Percentiles rank a stretch among this genome's conserved stretches.
Conservation (phyloP, 805 yeast species). For the Metschnikowia orientalis region DNA sequence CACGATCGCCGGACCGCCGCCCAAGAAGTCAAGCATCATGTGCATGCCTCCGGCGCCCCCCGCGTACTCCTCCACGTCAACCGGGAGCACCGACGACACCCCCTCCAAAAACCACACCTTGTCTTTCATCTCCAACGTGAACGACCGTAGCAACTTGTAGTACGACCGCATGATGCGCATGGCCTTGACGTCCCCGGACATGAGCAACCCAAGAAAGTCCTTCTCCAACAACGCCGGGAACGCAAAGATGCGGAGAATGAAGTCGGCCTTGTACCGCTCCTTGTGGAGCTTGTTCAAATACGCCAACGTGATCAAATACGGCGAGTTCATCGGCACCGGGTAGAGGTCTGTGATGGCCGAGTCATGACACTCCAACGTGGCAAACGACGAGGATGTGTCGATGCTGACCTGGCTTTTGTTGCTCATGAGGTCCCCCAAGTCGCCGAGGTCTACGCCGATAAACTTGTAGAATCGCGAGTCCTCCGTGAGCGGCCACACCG, state of each 20-base stretch:
- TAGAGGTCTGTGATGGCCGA: slow-evolving; percentile 78
- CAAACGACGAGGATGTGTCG: slow-evolving; percentile 30
- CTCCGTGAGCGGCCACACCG: slow-evolving; percentile 83
- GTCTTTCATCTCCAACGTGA: slow-evolving; percentile 82
- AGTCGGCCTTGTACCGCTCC: slow-evolving; percentile 80
- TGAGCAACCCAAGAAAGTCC: slow-evolving; percentile 67
- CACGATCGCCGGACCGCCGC: slow-evolving; percentile 53
- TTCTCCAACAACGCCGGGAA: slow-evolving; percentile 90
- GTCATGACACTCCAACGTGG: slow-evolving; percentile 78
- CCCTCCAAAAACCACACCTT: slow-evolving; percentile 94
- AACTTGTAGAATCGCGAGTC: slow-evolving; percentile 41
- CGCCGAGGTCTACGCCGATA: slow-evolving; percentile 85
- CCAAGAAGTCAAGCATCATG: slow-evolving; percentile 84
- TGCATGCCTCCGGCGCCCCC: slow-evolving; percentile 88
- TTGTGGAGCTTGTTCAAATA: slow-evolving; percentile 78
- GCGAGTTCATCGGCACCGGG: slow-evolving; percentile 79
- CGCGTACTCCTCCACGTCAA: slow-evolving; percentile 84
- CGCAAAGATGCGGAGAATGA: slow-evolving; percentile 81
- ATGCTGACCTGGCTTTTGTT: slow-evolving; percentile 27
- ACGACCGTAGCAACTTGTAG: slow-evolving; percentile 74
- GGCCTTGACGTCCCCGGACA: slow-evolving; percentile 82
- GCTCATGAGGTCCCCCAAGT: slow-evolving; percentile 69
- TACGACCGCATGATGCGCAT: slow-evolving; percentile 89
- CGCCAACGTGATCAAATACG: slow-evolving; percentile 82
- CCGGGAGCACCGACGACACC: slow-evolving; percentile 73